These are phyloP conservation scores for Phytopythium litorale DNA, from an alignment of 352 stramenopile genomes.

Conservation along the genomic window DNA sequence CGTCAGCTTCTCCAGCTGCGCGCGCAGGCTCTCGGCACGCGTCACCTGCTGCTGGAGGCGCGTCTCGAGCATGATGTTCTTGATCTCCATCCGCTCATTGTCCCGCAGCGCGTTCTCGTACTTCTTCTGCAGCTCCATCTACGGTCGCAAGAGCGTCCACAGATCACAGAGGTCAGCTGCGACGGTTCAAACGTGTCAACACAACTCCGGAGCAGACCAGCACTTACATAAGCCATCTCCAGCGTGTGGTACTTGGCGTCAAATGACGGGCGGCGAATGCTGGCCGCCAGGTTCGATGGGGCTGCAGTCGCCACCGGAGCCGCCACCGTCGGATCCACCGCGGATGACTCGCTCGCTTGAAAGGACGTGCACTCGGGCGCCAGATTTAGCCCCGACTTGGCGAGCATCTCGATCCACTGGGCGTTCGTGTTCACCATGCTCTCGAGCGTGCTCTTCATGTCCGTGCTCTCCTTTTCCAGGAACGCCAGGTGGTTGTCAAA, in stretches of 20 bases:
- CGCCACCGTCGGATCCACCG: conserved; percentile 16
- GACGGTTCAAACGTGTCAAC: not conserved
- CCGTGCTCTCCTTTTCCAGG: conserved; percentile 57
- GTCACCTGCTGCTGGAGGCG: conserved; percentile 61
- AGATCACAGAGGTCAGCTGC: not conserved
- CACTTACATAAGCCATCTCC: conserved; percentile 33
- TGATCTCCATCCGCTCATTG: conserved; percentile 45
- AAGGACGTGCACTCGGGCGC: conserved; percentile 18
- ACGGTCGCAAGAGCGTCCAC: not conserved
- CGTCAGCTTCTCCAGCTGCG: conserved; percentile 66
- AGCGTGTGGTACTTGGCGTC: conserved; percentile 52
- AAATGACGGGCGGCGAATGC: conserved; percentile 15
- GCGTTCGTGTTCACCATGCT: conserved; percentile 72
- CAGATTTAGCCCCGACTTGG: conserved; percentile 15
- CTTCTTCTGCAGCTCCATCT: conserved; percentile 54
- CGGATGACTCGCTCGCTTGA: conserved; percentile 16
- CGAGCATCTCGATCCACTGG: conserved; percentile 61
- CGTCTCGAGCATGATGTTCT: conserved; percentile 63
- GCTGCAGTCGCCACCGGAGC: conserved; percentile 10
- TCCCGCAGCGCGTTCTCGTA: conserved; percentile 41
- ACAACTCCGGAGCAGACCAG: not conserved
- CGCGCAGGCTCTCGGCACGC: conserved; percentile 54
- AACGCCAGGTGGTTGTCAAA: conserved; percentile 68
- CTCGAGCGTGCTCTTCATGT: conserved; percentile 64
- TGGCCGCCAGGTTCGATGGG: not conserved